Percentiles rank a stretch among this genome's conserved stretches.
These are phyloP conservation scores for Picea sitchensis DNA, from an alignment of 75 land plant genomes.

Conservation along the genomic window DNA sequence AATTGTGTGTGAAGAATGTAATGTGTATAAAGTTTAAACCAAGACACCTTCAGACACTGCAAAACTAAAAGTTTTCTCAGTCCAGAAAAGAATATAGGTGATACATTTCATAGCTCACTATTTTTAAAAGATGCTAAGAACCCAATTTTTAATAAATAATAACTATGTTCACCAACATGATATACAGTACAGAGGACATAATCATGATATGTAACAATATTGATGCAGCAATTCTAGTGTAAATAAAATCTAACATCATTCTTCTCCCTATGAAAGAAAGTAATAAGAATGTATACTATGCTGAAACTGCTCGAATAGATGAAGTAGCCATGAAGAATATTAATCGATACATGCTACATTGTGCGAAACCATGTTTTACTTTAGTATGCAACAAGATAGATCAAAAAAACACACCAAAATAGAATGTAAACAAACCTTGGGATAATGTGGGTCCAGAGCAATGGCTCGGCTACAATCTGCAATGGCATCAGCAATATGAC, in stretches of 20 bases:
- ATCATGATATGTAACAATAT: too few relatives aligned
- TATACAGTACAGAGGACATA: too few relatives aligned
- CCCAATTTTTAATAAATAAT: neutral
- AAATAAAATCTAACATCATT: too few relatives aligned
- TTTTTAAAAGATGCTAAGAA: neutral
- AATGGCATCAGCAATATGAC: conserved; percentile 94
- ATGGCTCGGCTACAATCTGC: conserved; percentile 97
- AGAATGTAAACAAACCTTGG: conserved; percentile 36
- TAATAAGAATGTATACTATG: neutral
- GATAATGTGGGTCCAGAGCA: conserved; percentile 83
- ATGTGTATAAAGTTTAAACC: neutral
- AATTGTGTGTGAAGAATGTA: neutral
- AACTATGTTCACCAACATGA: neutral
- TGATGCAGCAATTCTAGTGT: too few relatives aligned
- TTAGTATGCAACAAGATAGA: too few relatives aligned
- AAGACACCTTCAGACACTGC: neutral
- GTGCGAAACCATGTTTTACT: too few relatives aligned
- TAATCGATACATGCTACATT: too few relatives aligned
- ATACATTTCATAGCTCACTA: neutral
- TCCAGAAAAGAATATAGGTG: neutral
- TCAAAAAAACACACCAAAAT: too few relatives aligned
- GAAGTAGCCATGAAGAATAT: too few relatives aligned
- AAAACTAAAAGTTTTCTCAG: neutral
- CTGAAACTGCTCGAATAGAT: neutral
- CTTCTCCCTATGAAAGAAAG: neutral